phyloP scores from a whole-genome alignment of 805 yeast genomes.

The Saccharomycopsis fodiens region DNA sequence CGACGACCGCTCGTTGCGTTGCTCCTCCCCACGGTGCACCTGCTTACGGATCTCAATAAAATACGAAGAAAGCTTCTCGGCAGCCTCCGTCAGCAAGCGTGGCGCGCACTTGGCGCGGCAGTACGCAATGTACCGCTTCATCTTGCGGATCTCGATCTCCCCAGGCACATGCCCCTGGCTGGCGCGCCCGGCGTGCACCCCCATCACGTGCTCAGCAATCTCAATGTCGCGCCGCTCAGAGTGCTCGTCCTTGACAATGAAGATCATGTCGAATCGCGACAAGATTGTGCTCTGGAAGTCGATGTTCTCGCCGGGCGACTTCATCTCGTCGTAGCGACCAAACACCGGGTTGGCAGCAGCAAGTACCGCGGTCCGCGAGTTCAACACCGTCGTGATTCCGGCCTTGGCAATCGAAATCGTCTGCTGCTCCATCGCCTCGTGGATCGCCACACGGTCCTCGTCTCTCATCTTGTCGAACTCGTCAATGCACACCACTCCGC shows the following conservation, averaged over 20 bases:
- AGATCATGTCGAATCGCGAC: constrained; percentile 98
- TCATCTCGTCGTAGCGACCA: constrained; percentile 94
- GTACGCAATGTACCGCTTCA: constrained; percentile 89
- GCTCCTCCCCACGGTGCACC: constrained; percentile 72
- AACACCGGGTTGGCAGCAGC: constrained; percentile 98
- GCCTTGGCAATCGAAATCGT: constrained; percentile 98
- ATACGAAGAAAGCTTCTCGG: constrained; percentile 84
- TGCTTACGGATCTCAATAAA: constrained; percentile 85
- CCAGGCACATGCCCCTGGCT: constrained; percentile 53
- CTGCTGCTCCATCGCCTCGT: constrained; percentile 99
- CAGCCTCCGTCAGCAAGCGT: constrained; percentile 77
- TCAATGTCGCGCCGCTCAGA: constrained; percentile 76
- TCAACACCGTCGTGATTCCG: constrained; percentile 93
- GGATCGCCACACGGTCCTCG: constrained; percentile 97
- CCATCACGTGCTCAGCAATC: constrained; percentile 92
- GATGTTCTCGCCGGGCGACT: constrained; percentile 95
- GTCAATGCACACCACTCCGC: constrained; percentile 98
- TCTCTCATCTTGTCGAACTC: constrained; percentile 99
- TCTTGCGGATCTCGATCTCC: constrained; percentile 81
- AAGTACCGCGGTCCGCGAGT: constrained; percentile 91
- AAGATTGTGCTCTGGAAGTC: constrained; percentile 96
- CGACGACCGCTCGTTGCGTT: constrained; percentile 81
- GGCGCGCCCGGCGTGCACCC: constrained; percentile 72
- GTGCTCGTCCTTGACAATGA: constrained; percentile 93
- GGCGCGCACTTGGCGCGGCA: constrained; percentile 92